A percentile compares a stretch with the other conserved stretches of the same genome.
Evolutionary conservation across 2,329 filamentous ascomycete genomes (phyloP).

Genomic region (Xylariaceae sp.): DNA sequence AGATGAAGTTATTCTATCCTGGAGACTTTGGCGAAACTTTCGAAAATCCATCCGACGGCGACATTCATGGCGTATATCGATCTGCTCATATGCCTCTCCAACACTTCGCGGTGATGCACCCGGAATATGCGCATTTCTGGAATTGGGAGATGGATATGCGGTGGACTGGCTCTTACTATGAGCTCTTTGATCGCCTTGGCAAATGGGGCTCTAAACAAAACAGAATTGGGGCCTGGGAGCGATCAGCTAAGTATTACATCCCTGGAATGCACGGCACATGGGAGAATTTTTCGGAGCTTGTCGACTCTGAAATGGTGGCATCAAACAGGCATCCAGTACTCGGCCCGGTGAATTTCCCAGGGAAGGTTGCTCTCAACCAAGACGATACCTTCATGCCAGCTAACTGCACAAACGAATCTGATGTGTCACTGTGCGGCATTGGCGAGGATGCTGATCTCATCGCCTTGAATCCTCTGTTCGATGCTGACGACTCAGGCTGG

Average conservation of each 20-base stretch:
- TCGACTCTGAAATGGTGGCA: conserved; percentile 54
- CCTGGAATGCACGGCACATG: conserved; percentile 64
- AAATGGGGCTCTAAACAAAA: conserved; percentile 64
- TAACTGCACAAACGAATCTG: conserved; percentile 49
- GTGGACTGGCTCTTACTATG: conserved; percentile 62
- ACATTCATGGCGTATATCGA: conserved; percentile 65
- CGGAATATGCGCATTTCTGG: conserved; percentile 63
- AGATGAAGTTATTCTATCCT: conserved; percentile 74
- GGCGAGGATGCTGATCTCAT: conserved; percentile 71
- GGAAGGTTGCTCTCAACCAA: conserved; percentile 42
- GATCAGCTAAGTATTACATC: conserved; percentile 71
- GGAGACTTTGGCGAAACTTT: conserved; percentile 65
- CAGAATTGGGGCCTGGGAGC: conserved; percentile 70
- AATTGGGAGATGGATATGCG: conserved; percentile 68
- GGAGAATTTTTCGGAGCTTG: conserved; percentile 64
- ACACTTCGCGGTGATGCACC: conserved; percentile 57
- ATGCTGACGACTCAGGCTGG: conserved; percentile 66
- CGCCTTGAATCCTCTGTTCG: conserved; percentile 71
- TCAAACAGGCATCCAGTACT: conserved; percentile 56
- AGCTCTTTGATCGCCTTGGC: conserved; percentile 64
- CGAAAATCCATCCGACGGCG: conserved; percentile 50
- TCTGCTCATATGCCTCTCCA: conserved; percentile 59
- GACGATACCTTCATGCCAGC: conserved; percentile 53
- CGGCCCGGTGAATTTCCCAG: conserved; percentile 56
- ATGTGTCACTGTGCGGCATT: conserved; percentile 55